phyloP scores from a whole-genome alignment of 1,284 basidiomycete genomes.

The Rhodofomes roseus region DNA sequence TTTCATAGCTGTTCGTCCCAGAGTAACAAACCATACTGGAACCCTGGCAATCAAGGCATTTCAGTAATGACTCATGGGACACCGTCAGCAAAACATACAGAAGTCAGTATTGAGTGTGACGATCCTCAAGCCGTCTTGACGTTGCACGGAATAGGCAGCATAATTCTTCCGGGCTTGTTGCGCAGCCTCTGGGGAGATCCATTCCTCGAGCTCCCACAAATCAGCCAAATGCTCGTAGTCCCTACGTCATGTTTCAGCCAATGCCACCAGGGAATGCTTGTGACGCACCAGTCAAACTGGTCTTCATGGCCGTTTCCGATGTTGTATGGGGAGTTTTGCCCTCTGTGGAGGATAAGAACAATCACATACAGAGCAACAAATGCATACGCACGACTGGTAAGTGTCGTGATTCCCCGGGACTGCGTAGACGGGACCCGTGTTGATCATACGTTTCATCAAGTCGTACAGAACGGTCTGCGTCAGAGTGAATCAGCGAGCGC shows the following conservation, averaged over 20 bases:
- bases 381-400: constrained; percentile 49
- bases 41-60: constrained; percentile 33
- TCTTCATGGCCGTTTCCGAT: constrained; percentile 48
- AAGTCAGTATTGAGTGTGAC: constrained; percentile 79
- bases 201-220: constrained; percentile 69
- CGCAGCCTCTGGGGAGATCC: constrained; percentile 56
- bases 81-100: constrained; percentile 40
- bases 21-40: constrained; percentile 33
- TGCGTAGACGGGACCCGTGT: constrained; percentile 66
- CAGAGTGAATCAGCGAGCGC: background rate
- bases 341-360: constrained; percentile 30
- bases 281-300: constrained; percentile 59
- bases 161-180: constrained; percentile 66
- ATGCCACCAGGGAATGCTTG: no score
- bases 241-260: constrained; percentile 35
- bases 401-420: constrained; percentile 75
- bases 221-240: constrained; percentile 70
- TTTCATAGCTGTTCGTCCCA: background rate
- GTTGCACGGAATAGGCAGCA: constrained; percentile 69
- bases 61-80: background rate
- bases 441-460: constrained; percentile 57
- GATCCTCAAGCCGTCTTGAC: constrained; percentile 64
- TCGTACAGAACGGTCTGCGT: constrained; percentile 59
- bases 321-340: constrained; percentile 60
- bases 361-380: background rate